A percentile compares a stretch with the other conserved stretches of the same genome.
These are phyloP conservation scores for Collybia mongolica DNA, from an alignment of 768 basidiomycete species.

Conservation along the genomic window DNA sequence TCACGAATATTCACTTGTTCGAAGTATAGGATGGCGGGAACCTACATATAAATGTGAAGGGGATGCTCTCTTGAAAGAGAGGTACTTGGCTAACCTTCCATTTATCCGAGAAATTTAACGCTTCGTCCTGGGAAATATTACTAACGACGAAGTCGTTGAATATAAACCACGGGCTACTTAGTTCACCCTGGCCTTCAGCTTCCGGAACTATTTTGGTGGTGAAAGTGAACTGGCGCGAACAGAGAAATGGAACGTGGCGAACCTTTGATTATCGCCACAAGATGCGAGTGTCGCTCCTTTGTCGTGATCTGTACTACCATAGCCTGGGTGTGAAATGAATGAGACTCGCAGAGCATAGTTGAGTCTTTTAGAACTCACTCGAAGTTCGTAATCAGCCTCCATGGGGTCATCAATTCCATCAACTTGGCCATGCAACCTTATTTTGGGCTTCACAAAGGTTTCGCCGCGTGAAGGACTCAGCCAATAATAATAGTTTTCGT, in stretches of 20 bases:
- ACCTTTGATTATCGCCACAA: conserved; percentile 89
- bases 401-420: conserved; percentile 57
- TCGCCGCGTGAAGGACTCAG: conserved; percentile 52
- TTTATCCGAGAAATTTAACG: conserved; percentile 77
- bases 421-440: conserved; percentile 59
- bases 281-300: conserved; percentile 73
- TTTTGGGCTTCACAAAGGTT: conserved; percentile 58
- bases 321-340: conserved; percentile 43
- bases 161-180: conserved; percentile 75
- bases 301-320: conserved; percentile 78
- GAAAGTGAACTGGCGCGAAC: not conserved
- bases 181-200: conserved; percentile 42
- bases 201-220: conserved; percentile 57
- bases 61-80: not conserved
- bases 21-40: conserved; percentile 88
- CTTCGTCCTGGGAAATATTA: conserved; percentile 84
- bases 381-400: conserved; percentile 63
- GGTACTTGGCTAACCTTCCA: conserved; percentile 79
- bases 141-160: conserved; percentile 97
- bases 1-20: conserved; percentile 67
- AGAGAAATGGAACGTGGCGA: conserved; percentile 14
- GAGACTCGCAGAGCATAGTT: not conserved
- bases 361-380: conserved; percentile 38
- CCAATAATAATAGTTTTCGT: conserved; percentile 78
- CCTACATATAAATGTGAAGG: conserved; percentile 34